Percentiles rank a stretch among this genome's conserved stretches.
Conservation (phyloP, 2,329 filamentous ascomycete species). For the Epichloe glyceriae region DNA sequence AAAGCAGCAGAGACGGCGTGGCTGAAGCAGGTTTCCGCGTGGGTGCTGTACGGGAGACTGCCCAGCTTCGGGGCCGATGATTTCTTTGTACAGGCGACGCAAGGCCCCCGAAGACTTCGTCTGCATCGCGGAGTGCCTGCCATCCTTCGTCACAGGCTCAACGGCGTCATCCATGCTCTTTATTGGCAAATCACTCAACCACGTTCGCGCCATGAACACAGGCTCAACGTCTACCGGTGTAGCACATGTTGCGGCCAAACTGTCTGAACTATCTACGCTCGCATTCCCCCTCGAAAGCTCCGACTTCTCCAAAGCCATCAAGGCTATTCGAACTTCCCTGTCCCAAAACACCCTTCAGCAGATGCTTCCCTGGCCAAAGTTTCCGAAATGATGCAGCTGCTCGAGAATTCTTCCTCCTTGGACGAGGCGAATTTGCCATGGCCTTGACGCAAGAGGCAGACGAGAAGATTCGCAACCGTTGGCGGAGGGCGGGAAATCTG, state of each 20-base stretch:
- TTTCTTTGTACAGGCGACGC: slow-evolving; percentile 61
- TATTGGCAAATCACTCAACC: slow-evolving; percentile 77
- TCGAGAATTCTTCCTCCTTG: slow-evolving; percentile 83
- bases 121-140: slow-evolving; percentile 49
- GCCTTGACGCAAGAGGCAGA: slow-evolving; percentile 78
- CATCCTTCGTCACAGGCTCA: slow-evolving; percentile 62
- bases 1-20: slow-evolving; percentile 75
- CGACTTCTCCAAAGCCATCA: slow-evolving; percentile 58
- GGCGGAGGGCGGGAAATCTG: slow-evolving; percentile 49
- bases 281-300: slow-evolving; percentile 61
- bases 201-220: slow-evolving; percentile 51
- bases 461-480: slow-evolving; percentile 60
- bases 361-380: slow-evolving; percentile 64
- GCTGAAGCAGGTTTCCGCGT: slow-evolving; percentile 80
- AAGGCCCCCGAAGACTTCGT: slow-evolving; percentile 41
- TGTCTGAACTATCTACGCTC: slow-evolving; percentile 54
- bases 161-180: slow-evolving; percentile 80
- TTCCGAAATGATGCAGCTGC: slow-evolving; percentile 59
- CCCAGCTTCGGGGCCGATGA: slow-evolving; percentile 68
- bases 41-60: slow-evolving; percentile 78
- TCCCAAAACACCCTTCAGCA: slow-evolving; percentile 76
- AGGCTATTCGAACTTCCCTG: slow-evolving; percentile 64
- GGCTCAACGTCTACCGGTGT: slow-evolving; percentile 35
- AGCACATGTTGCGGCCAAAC: slow-evolving; percentile 52
- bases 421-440: slow-evolving; percentile 82